A percentile compares a stretch with the other conserved stretches of the same genome.
Evolutionary conservation across 306 rosid species (phyloP).

Genomic region (Acmispon strigosus): DNA sequence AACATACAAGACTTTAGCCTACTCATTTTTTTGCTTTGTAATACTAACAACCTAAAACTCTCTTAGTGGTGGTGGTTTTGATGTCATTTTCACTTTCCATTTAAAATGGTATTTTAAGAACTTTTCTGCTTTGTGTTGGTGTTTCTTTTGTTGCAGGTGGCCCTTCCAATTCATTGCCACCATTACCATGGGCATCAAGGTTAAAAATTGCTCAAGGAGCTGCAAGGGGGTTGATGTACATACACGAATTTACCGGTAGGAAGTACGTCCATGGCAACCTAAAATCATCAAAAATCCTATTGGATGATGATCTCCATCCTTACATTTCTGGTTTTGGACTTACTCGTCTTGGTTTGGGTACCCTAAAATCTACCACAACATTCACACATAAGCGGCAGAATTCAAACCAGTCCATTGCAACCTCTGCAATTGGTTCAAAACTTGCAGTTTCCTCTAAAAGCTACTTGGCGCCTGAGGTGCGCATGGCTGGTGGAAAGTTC

Average conservation of each 20-base stretch:
- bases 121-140: neutral
- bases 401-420: constrained; percentile 25
- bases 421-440: constrained; percentile 32
- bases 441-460: constrained; percentile 31
- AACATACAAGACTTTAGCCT: neutral
- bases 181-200: constrained; percentile 59
- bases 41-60: neutral
- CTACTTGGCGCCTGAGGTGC: constrained; percentile 63
- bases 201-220: constrained; percentile 71
- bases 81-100: neutral
- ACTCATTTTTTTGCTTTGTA: neutral
- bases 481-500: constrained; percentile 45
- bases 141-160: constrained; percentile 39
- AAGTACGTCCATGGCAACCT: constrained; percentile 68
- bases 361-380: constrained; percentile 30
- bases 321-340: constrained; percentile 70
- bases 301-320: constrained; percentile 58
- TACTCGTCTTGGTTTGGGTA: constrained; percentile 34
- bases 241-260: constrained; percentile 59
- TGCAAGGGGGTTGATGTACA: constrained; percentile 61
- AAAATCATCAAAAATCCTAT: constrained; percentile 64
- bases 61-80: neutral
- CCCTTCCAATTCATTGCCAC: constrained; percentile 32
- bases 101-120: neutral
- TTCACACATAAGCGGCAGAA: constrained; percentile 34